Conservation (phyloP, 768 basidiomycete genomes). For the Pleurotus eryngii region DNA sequence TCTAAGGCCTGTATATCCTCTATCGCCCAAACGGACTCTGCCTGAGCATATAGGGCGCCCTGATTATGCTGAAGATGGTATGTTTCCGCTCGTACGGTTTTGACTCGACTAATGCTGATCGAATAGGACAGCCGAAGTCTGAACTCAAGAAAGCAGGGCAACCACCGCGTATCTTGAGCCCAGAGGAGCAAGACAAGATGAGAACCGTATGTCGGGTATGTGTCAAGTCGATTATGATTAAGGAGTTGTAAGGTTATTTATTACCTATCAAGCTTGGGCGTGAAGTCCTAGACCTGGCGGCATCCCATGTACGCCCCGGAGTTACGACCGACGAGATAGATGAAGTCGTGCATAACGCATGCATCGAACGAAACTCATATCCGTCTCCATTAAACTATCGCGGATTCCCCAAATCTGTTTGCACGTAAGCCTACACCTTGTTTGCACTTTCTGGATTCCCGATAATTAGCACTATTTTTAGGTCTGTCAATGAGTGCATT, state of each 20-base stretch:
- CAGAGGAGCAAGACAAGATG: constrained; percentile 88
- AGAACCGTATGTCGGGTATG: constrained; percentile 79
- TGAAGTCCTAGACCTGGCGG: constrained; percentile 92
- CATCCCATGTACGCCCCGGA: constrained; percentile 83
- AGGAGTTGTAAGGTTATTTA: not conserved
- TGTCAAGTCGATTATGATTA: constrained; percentile 11
- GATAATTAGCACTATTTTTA: constrained; percentile 19
- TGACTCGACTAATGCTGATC: constrained; percentile 4
- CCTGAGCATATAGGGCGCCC: constrained; percentile 84
- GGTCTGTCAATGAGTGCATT: constrained; percentile 92
- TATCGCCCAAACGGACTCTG: constrained; percentile 70
- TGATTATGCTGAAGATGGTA: constrained; percentile 72
- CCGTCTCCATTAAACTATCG: constrained; percentile 93
- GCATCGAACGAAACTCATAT: constrained; percentile 86
- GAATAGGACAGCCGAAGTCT: constrained; percentile 53
- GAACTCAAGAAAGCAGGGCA: constrained; percentile 59
- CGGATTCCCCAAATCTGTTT: constrained; percentile 91
- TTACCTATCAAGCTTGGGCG: constrained; percentile 60
- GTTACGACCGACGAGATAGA: constrained; percentile 96
- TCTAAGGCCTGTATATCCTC: constrained; percentile 82
- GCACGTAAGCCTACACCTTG: constrained; percentile 63
- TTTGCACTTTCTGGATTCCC: not conserved
- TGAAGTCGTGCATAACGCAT: constrained; percentile 88
- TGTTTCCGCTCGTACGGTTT: constrained; percentile 8
- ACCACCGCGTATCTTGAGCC: constrained; percentile 60